Evolutionary conservation across 2,329 filamentous ascomycete species (phyloP).

Genomic region (Sclerotinia borealis): DNA sequence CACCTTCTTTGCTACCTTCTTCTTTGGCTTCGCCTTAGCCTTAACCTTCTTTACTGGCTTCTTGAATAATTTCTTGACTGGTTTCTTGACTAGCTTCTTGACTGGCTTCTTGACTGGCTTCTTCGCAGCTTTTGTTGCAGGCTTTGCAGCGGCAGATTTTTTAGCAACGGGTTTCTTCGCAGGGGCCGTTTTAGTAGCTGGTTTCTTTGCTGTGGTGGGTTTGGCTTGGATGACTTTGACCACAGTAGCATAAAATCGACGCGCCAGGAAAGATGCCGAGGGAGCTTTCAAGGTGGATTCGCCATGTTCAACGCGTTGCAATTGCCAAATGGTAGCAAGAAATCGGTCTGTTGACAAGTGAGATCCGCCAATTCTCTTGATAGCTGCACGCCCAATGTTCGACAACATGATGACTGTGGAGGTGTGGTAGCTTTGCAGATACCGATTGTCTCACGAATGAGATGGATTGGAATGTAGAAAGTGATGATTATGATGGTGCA

Average conservation of each 20-base stretch:
- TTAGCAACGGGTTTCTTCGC: constrained; percentile 22
- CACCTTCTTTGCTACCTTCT: constrained; percentile 20
- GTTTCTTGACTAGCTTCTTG: constrained; percentile 16
- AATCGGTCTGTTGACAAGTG: constrained; percentile 26
- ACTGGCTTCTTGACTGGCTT: constrained; percentile 16
- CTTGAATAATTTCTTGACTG: constrained; percentile 19
- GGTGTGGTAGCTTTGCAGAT: not conserved
- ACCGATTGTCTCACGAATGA: not conserved
- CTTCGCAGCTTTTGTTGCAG: constrained; percentile 11
- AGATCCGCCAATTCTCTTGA: constrained; percentile 24
- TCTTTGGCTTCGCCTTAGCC: constrained; percentile 22
- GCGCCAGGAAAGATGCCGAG: constrained; percentile 6
- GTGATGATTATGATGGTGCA: not conserved
- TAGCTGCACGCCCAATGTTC: constrained; percentile 29
- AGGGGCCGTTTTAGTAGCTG: constrained; percentile 6
- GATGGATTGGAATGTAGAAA: constrained; percentile 7
- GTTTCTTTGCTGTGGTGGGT: constrained; percentile 9
- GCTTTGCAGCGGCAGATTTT: not conserved
- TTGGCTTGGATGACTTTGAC: constrained; percentile 20
- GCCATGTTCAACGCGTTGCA: constrained; percentile 23
- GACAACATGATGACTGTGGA: constrained; percentile 28
- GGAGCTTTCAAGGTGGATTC: constrained; percentile 15
- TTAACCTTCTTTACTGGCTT: constrained; percentile 27
- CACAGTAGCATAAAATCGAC: constrained; percentile 25
- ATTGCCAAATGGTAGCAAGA: constrained; percentile 20